Base-by-base conservation (phyloP, 2,329 filamentous ascomycete genomes). In the Lomentospora prolificans region DNA sequence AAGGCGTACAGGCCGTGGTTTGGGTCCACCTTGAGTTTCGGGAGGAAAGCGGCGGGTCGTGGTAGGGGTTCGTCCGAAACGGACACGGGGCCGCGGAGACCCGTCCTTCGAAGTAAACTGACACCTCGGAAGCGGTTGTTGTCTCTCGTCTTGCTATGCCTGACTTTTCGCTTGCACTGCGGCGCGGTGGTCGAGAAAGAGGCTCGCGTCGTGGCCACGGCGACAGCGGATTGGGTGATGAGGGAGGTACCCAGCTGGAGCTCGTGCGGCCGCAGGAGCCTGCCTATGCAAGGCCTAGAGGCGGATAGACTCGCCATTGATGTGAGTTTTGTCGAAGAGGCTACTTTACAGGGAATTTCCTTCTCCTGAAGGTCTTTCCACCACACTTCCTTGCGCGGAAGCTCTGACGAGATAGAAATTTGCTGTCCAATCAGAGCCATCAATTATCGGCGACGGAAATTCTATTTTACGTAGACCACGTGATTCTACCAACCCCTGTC, bases 1-100 rank as follows among this genome's bases (percentile, higher is more conserved):
- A 99, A 99, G 1, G 82, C 86, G 87, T 89, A 97, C 9, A 99
- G 84, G 28, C 90, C 92, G 71, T 99, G 94, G 61, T 91, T 73
- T 27, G 82, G 77, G 66, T 90, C 85, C 44, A 78, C 79, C 60
- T 80, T 68, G 30, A 86, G 68, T 50, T 75, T 68, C 55, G 81
- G 80, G 65, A 82, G 77, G 58, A 77, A 77, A 56, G 85, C 76
- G 22, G 83, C 81, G 5, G 94, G 91, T 65, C 80, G 78, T 1
- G 92, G 92, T 56, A 96, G 74, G 53, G 84, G 76, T 48, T 85
- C 79, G 64, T 86, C 81, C 44, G 82, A 85, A 58, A 94, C 84
- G 17, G 86, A 87, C 55, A 95, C 75, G n/a, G 79, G 82, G 66
- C 87, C 83, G 54, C 84, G 81, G 4, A 84, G 83, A 0, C 91